phyloP scores from a whole-genome alignment of 148 eudicot species.

The Fagopyrum tataricum region DNA sequence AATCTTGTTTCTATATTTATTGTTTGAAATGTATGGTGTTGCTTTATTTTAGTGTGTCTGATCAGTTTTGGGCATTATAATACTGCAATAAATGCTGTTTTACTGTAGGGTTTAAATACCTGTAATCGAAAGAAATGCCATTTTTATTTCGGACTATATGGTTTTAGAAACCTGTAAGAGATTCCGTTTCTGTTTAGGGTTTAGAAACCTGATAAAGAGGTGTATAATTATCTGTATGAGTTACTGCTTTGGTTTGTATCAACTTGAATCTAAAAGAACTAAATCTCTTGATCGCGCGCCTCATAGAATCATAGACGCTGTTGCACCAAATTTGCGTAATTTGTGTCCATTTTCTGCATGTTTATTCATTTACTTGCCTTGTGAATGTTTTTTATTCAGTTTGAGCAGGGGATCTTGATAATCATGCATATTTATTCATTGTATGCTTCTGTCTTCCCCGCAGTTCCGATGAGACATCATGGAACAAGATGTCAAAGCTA shows the following conservation, averaged over 20 bases:
- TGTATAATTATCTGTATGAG: not conserved
- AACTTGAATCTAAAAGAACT: not conserved
- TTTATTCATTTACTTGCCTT: not conserved
- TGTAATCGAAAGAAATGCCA: no score
- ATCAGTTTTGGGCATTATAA: not conserved
- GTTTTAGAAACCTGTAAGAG: not conserved
- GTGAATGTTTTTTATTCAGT: not conserved
- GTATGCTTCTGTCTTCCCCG: conserved; percentile 1
- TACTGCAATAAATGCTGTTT: not conserved
- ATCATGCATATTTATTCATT: not conserved
- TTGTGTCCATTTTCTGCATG: not conserved
- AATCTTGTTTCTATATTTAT: not conserved
- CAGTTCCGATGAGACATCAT: conserved; percentile 68
- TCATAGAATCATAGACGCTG: not conserved
- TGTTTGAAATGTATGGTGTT: not conserved
- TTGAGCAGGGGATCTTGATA: not conserved
- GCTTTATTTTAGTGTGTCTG: not conserved
- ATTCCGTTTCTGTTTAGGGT: not conserved
- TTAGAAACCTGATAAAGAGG: not conserved
- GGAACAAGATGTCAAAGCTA: conserved; percentile 63
- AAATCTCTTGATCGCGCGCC: not conserved
- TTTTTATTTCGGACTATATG: no score
- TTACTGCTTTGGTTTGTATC: not conserved
- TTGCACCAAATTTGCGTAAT: not conserved
- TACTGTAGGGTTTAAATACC: no score